These are phyloP conservation scores for Castanospermum australe DNA, from an alignment of 306 rosid genomes.

Conservation along the genomic window DNA sequence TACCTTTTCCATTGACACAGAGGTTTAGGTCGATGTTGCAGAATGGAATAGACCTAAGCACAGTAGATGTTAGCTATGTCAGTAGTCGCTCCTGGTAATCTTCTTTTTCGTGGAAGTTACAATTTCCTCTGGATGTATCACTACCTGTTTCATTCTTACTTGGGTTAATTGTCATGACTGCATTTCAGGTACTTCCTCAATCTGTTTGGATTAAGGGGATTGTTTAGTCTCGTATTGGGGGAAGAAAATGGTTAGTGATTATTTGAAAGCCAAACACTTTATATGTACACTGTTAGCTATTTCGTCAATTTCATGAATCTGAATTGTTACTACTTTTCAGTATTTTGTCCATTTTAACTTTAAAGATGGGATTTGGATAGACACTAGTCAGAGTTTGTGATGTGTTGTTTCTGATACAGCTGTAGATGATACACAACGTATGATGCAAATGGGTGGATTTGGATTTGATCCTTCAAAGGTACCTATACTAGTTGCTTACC, in stretches of 20 bases:
- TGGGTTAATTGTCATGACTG: constrained; percentile 20
- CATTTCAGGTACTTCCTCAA: constrained; percentile 90
- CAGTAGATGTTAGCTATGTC: constrained; percentile 99
- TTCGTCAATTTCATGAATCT: constrained; percentile 4
- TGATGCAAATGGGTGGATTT: constrained; percentile 99
- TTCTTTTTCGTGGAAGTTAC: constrained; percentile 6
- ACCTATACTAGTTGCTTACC: constrained; percentile 17
- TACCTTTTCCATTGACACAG: constrained; percentile 97
- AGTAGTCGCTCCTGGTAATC: constrained; percentile 97
- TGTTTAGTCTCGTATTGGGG: constrained; percentile 97
- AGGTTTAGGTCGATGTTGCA: constrained; percentile 97
- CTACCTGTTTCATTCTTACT: constrained; percentile 1
- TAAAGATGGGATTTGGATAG: neutral
- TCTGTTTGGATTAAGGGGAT: constrained; percentile 94
- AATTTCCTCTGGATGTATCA: neutral
- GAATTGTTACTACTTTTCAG: neutral
- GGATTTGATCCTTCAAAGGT: constrained; percentile 98
- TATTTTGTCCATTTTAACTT: neutral
- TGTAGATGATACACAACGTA: constrained; percentile 91
- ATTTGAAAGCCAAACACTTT: neutral
- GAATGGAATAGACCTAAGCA: constrained; percentile 98
- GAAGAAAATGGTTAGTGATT: constrained; percentile 94
- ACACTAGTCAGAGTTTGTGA: constrained; percentile 17
- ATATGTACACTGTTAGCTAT: neutral
- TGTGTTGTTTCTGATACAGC: constrained; percentile 56